These are phyloP conservation scores for Amaranthus cruentus DNA, from an alignment of 148 eudicot genomes.

Conservation along the genomic window DNA sequence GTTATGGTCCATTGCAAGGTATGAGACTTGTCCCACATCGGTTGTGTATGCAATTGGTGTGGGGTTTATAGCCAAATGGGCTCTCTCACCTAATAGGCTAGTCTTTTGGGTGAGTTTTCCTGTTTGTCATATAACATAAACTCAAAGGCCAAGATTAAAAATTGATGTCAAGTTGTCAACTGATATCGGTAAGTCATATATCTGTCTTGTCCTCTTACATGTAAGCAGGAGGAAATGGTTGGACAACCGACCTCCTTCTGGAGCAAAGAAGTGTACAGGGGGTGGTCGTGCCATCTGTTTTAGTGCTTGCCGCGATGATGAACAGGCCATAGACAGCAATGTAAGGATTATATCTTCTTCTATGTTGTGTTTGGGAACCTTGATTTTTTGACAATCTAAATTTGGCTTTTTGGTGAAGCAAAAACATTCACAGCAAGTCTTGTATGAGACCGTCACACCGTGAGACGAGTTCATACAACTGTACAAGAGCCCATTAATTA, in stretches of 20 bases:
- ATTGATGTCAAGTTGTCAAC: neutral
- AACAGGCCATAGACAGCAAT: conserved; percentile 63
- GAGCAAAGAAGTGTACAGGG: conserved; percentile 48
- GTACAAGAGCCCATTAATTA: too few species aligned
- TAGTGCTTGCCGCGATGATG: conserved; percentile 79
- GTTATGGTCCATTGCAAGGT: too few species aligned
- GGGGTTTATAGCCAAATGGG: too few species aligned
- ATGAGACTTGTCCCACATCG: too few species aligned
- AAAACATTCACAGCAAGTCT: too few species aligned
- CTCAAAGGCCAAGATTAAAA: neutral
- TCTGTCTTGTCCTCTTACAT: neutral
- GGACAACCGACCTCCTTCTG: conserved; percentile 51
- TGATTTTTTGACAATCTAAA: too few species aligned
- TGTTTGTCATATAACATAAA: neutral
- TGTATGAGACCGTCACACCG: too few species aligned
- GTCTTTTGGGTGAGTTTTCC: too few species aligned
- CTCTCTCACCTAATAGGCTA: too few species aligned
- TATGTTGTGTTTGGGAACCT: neutral
- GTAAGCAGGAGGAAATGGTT: conserved; percentile 45
- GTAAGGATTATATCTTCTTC: conserved; percentile 33
- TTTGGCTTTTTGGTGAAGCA: too few species aligned
- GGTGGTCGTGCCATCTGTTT: conserved; percentile 70
- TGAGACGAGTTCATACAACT: too few species aligned
- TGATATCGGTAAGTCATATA: neutral
- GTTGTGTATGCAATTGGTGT: too few species aligned